phyloP scores from a whole-genome alignment of 2,329 filamentous ascomycete genomes.

The Talaromyces islandicus region DNA sequence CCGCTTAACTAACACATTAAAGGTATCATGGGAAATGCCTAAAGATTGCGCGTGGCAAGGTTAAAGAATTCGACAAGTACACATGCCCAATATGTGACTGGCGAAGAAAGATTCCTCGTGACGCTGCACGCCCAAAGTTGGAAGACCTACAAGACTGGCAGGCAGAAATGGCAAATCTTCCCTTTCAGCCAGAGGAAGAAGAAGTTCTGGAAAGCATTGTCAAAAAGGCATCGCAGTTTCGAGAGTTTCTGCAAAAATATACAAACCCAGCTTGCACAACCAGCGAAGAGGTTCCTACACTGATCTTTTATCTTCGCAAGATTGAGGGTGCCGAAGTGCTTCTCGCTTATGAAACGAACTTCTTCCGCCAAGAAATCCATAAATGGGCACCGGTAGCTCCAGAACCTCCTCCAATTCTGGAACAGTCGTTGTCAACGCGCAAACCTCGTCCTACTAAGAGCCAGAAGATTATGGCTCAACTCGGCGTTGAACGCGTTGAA shows the following conservation, averaged over 20 bases:
- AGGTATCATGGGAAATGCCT: constrained; percentile 98
- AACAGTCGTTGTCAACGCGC: constrained; percentile 82
- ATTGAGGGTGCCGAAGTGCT: constrained; percentile 95
- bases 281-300: constrained; percentile 77
- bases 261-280: constrained; percentile 78
- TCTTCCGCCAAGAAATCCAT: constrained; percentile 91
- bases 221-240: constrained; percentile 75
- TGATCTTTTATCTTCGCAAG: constrained; percentile 93
- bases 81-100: constrained; percentile 98
- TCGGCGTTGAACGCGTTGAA: constrained; percentile 84
- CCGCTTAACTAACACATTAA: background rate
- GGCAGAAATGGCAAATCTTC: constrained; percentile 71
- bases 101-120: constrained; percentile 91
- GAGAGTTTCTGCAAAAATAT: constrained; percentile 71
- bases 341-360: constrained; percentile 90
- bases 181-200: constrained; percentile 95
- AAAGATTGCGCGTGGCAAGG: constrained; percentile 94
- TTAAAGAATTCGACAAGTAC: constrained; percentile 98
- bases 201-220: constrained; percentile 80
- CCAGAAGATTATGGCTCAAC: constrained; percentile 85
- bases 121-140: constrained; percentile 89
- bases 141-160: constrained; percentile 82
- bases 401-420: constrained; percentile 74
- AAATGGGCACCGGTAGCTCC: constrained; percentile 90
- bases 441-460: constrained; percentile 96